Evolutionary conservation across 352 stramenopile genomes (phyloP), one percentile per base, ranked within the genome.

Genomic region (Phytopythium ostracodes): DNA sequence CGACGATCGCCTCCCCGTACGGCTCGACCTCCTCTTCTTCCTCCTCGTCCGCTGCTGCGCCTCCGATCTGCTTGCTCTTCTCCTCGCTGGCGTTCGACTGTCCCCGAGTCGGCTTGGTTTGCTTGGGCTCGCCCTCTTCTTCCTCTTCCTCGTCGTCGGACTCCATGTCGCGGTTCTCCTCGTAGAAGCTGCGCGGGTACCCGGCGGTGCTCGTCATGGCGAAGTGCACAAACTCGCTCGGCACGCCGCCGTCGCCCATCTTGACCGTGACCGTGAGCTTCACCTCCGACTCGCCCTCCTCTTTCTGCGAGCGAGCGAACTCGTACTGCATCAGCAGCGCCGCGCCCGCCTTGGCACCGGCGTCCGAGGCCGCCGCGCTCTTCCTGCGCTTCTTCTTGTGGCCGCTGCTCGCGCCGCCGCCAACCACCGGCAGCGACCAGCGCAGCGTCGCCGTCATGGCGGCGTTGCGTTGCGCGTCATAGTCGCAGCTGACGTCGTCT

Each of bases 121-220:
- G 68, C 2, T 62, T 62, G 0, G 71, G 63, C 11, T 66, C 63
- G 1, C 66, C 59, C 35, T 63, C 53, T 40, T 66, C 64, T 1
- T 57, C 63, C 1, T 75, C 68, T 14, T 65, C 63, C 51, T 78
- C 66, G 12, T 77, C 66, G 12, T 77, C 76, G 8, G 63, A 76
- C 1, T 70, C 69, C 17, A 71, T 54, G 38, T 75, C 59, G 54
- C 80, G 68, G 54, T 76, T 63, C 29, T 87, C 73, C 43, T 92
- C 81, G 63, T 92, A 92, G 68, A 87, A 89, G 59, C 80, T 89
- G 24, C 76, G 81, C 10, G 84, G 84, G 57, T 92, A 92, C n/a
- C 54, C 22, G 27, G 75, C 56, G 18, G 82, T 63, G 51, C 77
- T 82, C 14, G 65, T 71, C 59, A 92, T 65, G n/a, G 73, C 75